These are phyloP conservation scores for Coemansia sp. DNA, from an alignment of 192 early-diverging fungal species.

Conservation along the genomic window DNA sequence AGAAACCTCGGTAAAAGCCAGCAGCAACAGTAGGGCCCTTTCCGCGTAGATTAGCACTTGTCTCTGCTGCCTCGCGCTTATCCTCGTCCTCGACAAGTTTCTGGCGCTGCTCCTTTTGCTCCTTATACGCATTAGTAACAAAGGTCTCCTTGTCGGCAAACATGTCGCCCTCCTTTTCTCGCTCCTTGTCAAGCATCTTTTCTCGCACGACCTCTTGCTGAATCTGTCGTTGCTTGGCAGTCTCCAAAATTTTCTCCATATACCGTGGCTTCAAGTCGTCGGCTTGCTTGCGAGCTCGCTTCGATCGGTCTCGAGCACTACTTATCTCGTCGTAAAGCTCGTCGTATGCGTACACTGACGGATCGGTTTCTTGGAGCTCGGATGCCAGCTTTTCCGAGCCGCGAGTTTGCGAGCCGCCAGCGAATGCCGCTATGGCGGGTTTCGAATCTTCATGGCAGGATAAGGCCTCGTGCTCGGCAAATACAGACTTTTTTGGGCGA, in stretches of 20 bases:
- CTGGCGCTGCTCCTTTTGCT: conserved; percentile 40
- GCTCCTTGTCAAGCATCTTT: conserved; percentile 35
- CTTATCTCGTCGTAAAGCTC: conserved; percentile 36
- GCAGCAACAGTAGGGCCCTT: background rate
- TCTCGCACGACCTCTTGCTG: conserved; percentile 40
- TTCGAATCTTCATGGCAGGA: background rate
- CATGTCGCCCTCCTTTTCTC: conserved; percentile 34
- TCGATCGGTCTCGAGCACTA: conserved; percentile 10
- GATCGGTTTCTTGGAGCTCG: conserved; percentile 18
- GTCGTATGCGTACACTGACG: conserved; percentile 43
- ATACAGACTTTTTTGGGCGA: conserved; percentile 15
- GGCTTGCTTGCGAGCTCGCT: conserved; percentile 1
- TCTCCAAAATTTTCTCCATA: conserved; percentile 45
- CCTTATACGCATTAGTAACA: conserved; percentile 40
- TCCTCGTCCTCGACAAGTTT: conserved; percentile 35
- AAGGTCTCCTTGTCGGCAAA: conserved; percentile 44
- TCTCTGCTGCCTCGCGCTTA: conserved; percentile 7
- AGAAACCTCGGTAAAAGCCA: conserved; percentile 24
- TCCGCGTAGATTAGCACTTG: background rate
- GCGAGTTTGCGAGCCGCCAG: conserved; percentile 14
- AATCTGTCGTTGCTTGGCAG: conserved; percentile 36
- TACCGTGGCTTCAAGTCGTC: conserved; percentile 39
- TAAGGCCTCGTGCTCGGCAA: conserved; percentile 3
- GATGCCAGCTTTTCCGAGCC: conserved; percentile 18
- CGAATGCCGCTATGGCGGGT: background rate